These are phyloP conservation scores for Penicillium canescens DNA, from an alignment of 495 filamentous ascomycete species.

Conservation along the genomic window DNA sequence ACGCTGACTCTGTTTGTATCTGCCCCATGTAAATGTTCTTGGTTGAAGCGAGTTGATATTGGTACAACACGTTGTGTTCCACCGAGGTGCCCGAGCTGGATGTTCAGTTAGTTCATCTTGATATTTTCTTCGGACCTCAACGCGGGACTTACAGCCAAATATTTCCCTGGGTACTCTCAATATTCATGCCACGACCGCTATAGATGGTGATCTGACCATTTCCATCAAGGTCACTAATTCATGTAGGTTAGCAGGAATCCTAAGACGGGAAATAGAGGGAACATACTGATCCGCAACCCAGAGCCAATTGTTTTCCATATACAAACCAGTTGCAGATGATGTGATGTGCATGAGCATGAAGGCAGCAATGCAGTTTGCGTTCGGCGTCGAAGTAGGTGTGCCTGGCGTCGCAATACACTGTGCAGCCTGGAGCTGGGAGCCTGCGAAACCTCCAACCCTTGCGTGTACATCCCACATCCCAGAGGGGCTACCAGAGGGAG, in stretches of 20 bases:
- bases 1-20: not conserved
- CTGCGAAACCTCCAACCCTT: constrained; percentile 23
- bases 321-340: constrained; percentile 29
- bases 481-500: no score
- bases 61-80: not conserved
- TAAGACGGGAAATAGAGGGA: no score
- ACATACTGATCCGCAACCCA: not conserved
- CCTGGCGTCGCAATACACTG: no score
- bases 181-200: not conserved
- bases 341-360: constrained; percentile 61
- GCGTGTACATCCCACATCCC: not conserved
- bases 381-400: constrained; percentile 22
- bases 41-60: not conserved
- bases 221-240: not conserved
- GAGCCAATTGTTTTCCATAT: constrained; percentile 54
- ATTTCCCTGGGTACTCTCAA: not conserved
- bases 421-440: not conserved
- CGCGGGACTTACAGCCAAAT: not conserved
- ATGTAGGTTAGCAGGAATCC: no score
- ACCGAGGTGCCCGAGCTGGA: not conserved
- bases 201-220: not conserved
- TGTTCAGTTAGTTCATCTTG: no score
- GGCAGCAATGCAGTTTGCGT: constrained; percentile 50
- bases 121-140: no score
- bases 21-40: not conserved